A percentile compares a stretch with the other conserved stretches of the same genome.
These are phyloP conservation scores for Spinellus fusiger DNA, from an alignment of 192 early-diverging fungal genomes.

Conservation along the genomic window DNA sequence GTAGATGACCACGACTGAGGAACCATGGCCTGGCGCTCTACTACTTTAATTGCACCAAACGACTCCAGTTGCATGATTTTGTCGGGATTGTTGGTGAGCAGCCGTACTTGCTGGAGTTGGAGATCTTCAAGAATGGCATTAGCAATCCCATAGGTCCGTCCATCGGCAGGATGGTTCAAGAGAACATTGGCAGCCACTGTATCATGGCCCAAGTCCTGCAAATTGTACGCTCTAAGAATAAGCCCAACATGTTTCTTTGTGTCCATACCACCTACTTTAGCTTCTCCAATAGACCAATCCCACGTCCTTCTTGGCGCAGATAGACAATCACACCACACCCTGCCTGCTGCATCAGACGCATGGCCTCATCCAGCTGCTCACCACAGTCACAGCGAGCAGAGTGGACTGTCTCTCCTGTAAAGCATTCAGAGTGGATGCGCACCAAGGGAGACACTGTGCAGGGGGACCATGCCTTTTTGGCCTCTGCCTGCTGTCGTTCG, in stretches of 20 bases:
- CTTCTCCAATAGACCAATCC: slow-evolving; percentile 92
- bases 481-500: slow-evolving; percentile 22
- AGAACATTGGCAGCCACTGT: slow-evolving; percentile 88
- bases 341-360: slow-evolving; percentile 78
- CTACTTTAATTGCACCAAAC: slow-evolving; percentile 63
- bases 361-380: slow-evolving; percentile 88
- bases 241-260: not conserved
- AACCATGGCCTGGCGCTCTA: slow-evolving; percentile 84
- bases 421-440: slow-evolving; percentile 95
- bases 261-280: slow-evolving; percentile 55
- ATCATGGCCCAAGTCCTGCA: slow-evolving; percentile 94
- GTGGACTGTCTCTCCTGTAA: slow-evolving; percentile 92
- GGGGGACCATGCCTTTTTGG: slow-evolving; percentile 14
- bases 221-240: slow-evolving; percentile 80
- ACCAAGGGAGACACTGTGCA: slow-evolving; percentile 55
- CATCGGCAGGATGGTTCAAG: slow-evolving; percentile 87
- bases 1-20: slow-evolving; percentile 75
- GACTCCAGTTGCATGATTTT: slow-evolving; percentile 79
- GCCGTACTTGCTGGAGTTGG: slow-evolving; percentile 54
- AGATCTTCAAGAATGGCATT: slow-evolving; percentile 84
- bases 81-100: slow-evolving; percentile 95
- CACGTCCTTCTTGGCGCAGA: slow-evolving; percentile 92
- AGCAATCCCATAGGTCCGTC: slow-evolving; percentile 89
- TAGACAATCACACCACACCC: slow-evolving; percentile 93
- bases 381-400: slow-evolving; percentile 93